Evolutionary conservation across 345 rosid genomes (phyloP).

Genomic region (Sonneratia caseolaris): DNA sequence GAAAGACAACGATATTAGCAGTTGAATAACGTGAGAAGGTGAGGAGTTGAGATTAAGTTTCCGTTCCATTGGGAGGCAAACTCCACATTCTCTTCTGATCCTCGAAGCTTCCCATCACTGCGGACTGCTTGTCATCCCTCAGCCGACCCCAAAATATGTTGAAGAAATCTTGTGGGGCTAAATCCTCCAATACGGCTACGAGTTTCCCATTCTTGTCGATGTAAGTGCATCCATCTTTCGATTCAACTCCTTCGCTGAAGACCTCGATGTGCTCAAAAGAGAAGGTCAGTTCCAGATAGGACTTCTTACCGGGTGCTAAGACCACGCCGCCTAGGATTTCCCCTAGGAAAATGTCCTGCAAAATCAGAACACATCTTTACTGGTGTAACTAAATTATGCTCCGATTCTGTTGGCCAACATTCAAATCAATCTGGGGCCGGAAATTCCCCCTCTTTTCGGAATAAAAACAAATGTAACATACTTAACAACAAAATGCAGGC

Average conservation of each 20-base stretch:
- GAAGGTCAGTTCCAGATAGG: constrained; percentile 30
- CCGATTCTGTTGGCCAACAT: too few species aligned
- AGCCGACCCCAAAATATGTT: constrained; percentile 37
- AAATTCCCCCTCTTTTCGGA: too few species aligned
- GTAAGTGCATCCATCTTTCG: constrained; percentile 43
- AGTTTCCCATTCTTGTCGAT: constrained; percentile 33
- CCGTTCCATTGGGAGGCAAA: constrained; percentile 25
- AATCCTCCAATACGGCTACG: constrained; percentile 33
- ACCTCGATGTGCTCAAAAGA: constrained; percentile 35
- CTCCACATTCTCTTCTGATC: constrained; percentile 64
- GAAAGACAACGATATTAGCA: not conserved
- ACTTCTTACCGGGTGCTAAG: constrained; percentile 36
- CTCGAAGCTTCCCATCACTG: constrained; percentile 58
- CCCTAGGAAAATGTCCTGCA: constrained; percentile 70
- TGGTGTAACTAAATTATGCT: not conserved
- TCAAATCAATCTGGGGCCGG: too few species aligned
- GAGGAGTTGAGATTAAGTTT: constrained; percentile 3
- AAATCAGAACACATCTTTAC: not conserved
- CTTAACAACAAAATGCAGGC: too few species aligned
- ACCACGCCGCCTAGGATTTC: constrained; percentile 71
- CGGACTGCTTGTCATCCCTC: constrained; percentile 44
- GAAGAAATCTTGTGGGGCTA: constrained; percentile 30
- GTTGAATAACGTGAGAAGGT: not conserved
- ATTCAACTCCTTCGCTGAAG: constrained; percentile 43
- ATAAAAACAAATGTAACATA: too few species aligned